phyloP scores from a whole-genome alignment of 371 early-diverging fungal genomes.

The Nematocida ausubeli region DNA sequence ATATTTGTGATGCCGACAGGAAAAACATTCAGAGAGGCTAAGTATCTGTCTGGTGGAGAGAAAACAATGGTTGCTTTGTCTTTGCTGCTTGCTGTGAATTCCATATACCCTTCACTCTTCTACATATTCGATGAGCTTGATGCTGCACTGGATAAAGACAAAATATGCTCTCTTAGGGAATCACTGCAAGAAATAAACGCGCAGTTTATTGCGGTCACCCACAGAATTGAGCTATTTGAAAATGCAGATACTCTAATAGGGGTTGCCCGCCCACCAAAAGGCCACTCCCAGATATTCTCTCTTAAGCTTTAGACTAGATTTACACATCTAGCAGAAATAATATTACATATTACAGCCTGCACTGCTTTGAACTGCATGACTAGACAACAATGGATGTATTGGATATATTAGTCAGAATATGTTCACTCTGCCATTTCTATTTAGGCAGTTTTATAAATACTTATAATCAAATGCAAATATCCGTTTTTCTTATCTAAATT shows the following conservation, averaged over 20 bases:
- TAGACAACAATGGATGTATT: no score
- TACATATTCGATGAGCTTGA: slow-evolving; percentile 99
- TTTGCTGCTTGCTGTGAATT: slow-evolving; percentile 89
- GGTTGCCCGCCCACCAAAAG: slow-evolving; percentile 71
- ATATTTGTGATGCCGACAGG: slow-evolving; percentile 98
- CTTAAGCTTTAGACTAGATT: slow-evolving; percentile 38
- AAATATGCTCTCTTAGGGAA: slow-evolving; percentile 81
- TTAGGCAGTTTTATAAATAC: no score
- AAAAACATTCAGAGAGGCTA: slow-evolving; percentile 97
- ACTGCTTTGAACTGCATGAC: no score
- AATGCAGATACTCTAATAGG: slow-evolving; percentile 87
- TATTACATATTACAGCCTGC: no score
- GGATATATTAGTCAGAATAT: no score
- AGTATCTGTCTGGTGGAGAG: slow-evolving; percentile 95
- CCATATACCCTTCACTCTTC: slow-evolving; percentile 81
- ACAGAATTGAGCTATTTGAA: slow-evolving; percentile 86
- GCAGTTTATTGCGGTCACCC: slow-evolving; percentile 95
- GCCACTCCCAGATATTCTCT: slow-evolving; percentile 43
- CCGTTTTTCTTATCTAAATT: no score
- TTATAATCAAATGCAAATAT: no score
- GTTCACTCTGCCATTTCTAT: no score
- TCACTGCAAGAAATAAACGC: slow-evolving; percentile 73
- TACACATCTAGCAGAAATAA: not conserved
- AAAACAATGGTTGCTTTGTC: slow-evolving; percentile 91
- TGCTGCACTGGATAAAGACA: slow-evolving; percentile 92